phyloP scores from a whole-genome alignment of 192 early-diverging fungal genomes.

The Coemansia sp. region DNA sequence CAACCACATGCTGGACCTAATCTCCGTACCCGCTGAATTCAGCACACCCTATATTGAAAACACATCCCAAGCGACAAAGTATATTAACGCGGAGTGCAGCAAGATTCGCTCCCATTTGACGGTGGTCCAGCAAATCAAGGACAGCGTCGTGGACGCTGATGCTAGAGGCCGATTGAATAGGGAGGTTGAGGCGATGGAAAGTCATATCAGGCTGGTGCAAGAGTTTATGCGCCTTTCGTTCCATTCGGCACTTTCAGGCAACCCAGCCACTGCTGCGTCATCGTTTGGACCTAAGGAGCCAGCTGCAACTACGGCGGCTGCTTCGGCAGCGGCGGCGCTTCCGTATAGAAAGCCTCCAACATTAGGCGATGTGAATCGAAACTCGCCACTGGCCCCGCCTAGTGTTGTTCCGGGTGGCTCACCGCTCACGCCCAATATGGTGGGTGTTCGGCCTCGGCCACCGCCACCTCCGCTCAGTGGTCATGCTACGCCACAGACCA shows the following conservation, averaged over 20 bases:
- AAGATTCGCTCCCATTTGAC: conserved; percentile 41
- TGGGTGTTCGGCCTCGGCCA: conserved; percentile 16
- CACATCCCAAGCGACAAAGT: conserved; percentile 38
- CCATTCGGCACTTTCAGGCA: conserved; percentile 34
- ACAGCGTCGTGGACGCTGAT: conserved; percentile 25
- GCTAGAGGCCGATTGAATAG: conserved; percentile 24
- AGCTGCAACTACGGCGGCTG: not conserved
- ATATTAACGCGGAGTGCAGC: conserved; percentile 35
- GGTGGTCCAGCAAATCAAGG: conserved; percentile 34
- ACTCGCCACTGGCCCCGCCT: not conserved
- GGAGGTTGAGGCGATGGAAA: conserved; percentile 26
- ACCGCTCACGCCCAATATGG: conserved; percentile 28
- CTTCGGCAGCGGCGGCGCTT: not conserved
- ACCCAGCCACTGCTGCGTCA: conserved; percentile 28
- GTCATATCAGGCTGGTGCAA: conserved; percentile 36
- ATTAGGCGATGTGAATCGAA: not conserved
- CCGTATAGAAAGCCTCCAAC: not conserved
- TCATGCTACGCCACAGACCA: conserved; percentile 5
- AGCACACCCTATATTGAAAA: conserved; percentile 21
- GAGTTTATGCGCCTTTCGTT: conserved; percentile 46
- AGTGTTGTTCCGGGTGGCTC: conserved; percentile 5
- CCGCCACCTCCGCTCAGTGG: conserved; percentile 10
- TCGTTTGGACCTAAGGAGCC: conserved; percentile 26
- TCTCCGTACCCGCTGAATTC: conserved; percentile 32
- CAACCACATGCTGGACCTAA: conserved; percentile 43